Evolutionary conservation across 768 basidiomycete species (phyloP).

Genomic region (Leucogyrophana mollusca): DNA sequence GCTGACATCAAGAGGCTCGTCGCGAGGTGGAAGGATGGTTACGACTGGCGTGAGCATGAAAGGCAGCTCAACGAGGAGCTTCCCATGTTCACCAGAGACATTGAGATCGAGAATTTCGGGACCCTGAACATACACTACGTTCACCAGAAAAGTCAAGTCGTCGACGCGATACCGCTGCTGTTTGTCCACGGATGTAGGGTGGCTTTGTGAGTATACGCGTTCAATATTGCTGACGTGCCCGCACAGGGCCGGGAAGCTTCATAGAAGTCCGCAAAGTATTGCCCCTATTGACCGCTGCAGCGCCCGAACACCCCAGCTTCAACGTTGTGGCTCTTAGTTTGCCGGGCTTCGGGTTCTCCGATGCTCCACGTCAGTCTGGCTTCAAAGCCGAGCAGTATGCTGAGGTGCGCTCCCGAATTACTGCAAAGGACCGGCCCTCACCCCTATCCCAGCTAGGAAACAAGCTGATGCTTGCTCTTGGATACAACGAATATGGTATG

Average conservation of each 20-base stretch:
- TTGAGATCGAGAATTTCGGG: conserved; percentile 47
- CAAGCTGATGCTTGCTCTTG: conserved; percentile 44
- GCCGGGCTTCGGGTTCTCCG: conserved; percentile 64
- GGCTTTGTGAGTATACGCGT: not conserved
- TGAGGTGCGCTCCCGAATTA: conserved; percentile 37
- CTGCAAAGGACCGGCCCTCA: conserved; percentile 2
- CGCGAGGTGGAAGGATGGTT: conserved; percentile 49
- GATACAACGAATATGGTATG: conserved; percentile 8
- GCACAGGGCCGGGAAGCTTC: conserved; percentile 61
- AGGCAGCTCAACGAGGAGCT: conserved; percentile 47
- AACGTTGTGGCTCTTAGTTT: conserved; percentile 60
- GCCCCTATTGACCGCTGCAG: conserved; percentile 44
- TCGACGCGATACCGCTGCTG: conserved; percentile 54
- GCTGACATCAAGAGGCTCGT: conserved; percentile 47
- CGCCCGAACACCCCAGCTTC: conserved; percentile 50
- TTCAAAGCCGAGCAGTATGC: conserved; percentile 52
- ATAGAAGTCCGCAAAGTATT: conserved; percentile 57
- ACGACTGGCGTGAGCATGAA: conserved; percentile 58
- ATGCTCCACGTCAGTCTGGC: conserved; percentile 51
- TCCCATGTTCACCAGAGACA: conserved; percentile 54
- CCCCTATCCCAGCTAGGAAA: conserved; percentile 34
- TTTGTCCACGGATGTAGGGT: conserved; percentile 61
- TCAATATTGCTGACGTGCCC: not conserved
- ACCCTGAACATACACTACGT: conserved; percentile 57
- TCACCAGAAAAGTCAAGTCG: conserved; percentile 46